A percentile compares a stretch with the other conserved stretches of the same genome.
These are phyloP conservation scores for Xylaria acuta DNA, from an alignment of 495 filamentous ascomycete genomes.

Conservation along the genomic window DNA sequence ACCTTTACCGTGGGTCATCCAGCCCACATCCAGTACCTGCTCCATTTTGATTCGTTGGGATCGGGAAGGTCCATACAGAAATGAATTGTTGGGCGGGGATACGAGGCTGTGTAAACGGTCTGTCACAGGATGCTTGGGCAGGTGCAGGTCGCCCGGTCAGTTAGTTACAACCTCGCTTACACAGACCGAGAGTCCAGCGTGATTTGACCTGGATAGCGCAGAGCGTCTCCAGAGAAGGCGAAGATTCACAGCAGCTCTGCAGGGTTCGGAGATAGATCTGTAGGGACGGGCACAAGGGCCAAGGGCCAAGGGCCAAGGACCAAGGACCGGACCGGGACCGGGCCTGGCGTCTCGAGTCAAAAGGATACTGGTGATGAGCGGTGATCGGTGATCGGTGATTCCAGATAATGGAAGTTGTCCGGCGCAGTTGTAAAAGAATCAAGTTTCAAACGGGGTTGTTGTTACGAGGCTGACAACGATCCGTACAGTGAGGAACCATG, in stretches of 20 bases:
- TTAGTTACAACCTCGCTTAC: background rate
- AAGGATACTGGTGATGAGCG: background rate
- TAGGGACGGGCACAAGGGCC: background rate
- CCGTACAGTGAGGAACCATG: constrained; percentile 6
- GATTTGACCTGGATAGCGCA: too few species aligned
- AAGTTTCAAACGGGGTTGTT: background rate
- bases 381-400: background rate
- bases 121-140: background rate
- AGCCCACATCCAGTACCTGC: constrained; percentile 70
- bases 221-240: background rate
- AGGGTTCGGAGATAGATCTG: background rate
- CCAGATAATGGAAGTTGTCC: background rate
- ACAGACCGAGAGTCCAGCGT: background rate
- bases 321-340: background rate
- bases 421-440: background rate
- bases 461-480: constrained; percentile 11
- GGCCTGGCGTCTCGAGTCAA: background rate
- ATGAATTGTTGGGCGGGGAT: background rate
- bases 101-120: background rate
- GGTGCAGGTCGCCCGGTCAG: background rate
- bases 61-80: background rate
- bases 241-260: background rate
- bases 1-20: constrained; percentile 67
- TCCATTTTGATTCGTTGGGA: constrained; percentile 56
- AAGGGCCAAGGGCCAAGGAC: background rate